Evolutionary conservation across 1,284 basidiomycete species (phyloP), one percentile per base, ranked within the genome.

Genomic region (Pascua sp.): DNA sequence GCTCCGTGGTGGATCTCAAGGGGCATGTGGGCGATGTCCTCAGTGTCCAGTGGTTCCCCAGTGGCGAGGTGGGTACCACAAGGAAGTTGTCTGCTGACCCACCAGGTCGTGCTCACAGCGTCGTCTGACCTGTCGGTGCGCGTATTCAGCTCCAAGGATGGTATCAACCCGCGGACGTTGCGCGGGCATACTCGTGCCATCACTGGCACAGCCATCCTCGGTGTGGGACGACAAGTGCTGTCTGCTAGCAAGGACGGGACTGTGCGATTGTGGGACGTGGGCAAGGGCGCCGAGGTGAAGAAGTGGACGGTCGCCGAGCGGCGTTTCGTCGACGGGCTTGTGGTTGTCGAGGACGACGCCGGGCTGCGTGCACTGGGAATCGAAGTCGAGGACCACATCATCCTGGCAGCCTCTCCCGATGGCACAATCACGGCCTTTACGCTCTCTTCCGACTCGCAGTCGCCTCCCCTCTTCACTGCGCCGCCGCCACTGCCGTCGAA

Each of bases 261-360:
- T 0, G 70, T 90, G 17, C 80, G 86, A 36, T 76, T 89, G 5
- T 93, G 89, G 89, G 87, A 91, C 65, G 84, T 90, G 4, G 80
- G 83, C 4, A 78, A 80, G 7, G 83, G 80, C 11, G 72, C 74
- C 39, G 80, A 83, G 67, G 80, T 84, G 45, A 74, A 80, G 58
- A 62, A 75, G 36, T 72, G 72, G 71, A 47, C 44, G 2, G 51
- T 64, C 10, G 59, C 49, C 5, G 70, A 70, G 43, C 68, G 78
- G 45, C 59, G 45, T 17, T 55, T 61, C 2, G 59, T 74, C 0
- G 72, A 73, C 24, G 63, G 43, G 12, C 50, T 77, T 24, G 57
- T 66, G 1, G 48, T 69, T 8, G 53, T 74, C 1, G 60, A 63
- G 8, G 59, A 62, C 58, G 78, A 75, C 0, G 49, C 68, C 2